Evolutionary conservation across 1,139 yeast genomes (phyloP), one percentile per base, ranked within the genome.

Genomic region (Wickerhamiella infanticola): DNA sequence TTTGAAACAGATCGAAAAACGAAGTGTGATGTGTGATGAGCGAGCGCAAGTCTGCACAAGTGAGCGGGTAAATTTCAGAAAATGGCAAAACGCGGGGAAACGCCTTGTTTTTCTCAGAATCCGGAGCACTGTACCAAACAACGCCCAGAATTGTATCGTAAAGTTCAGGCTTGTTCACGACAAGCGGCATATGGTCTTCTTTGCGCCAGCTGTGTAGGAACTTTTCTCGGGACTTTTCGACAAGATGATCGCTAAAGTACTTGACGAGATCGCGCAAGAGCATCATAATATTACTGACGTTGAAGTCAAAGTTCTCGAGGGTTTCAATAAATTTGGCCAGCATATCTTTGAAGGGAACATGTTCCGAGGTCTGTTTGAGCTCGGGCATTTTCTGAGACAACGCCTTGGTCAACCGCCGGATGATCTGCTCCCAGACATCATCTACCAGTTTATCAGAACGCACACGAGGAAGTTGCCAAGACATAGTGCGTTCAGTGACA

Each of bases 101-200:
- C 3, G 44, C 56, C 51, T 41, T 61, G 55, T 31, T 73, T 26
- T 47, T 44, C 29, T 49, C 54, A 25, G 72, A 72, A 11, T 61
- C 63, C 25, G 59, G 62, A 4, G 73, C 69, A 49, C 74, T 73
- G 59, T 80, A 81, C 85, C 95, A 86, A 50, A 86, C 73, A 18
- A 77, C 69, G 47, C 68, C 67, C 57, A 78, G 69, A 44, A 81
- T 76, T 56, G 72, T 76, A 24, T 77, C 78, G 60, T 78, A 84
- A 45, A 80, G 74, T 18, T 69, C 67, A 44, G 66, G 62, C 45
- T 76, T 77, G 49, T 77, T 73, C 35, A 86, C 78, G 0, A 74
- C 73, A 65, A 86, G 72, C 7, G 96, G 95, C 84, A 83, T 84
- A 56, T 85, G 84, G 57, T 84, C 94, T 60, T 88, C 96, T 25